Conservation (phyloP, 345 rosid species). For the Murraya koenigii region DNA sequence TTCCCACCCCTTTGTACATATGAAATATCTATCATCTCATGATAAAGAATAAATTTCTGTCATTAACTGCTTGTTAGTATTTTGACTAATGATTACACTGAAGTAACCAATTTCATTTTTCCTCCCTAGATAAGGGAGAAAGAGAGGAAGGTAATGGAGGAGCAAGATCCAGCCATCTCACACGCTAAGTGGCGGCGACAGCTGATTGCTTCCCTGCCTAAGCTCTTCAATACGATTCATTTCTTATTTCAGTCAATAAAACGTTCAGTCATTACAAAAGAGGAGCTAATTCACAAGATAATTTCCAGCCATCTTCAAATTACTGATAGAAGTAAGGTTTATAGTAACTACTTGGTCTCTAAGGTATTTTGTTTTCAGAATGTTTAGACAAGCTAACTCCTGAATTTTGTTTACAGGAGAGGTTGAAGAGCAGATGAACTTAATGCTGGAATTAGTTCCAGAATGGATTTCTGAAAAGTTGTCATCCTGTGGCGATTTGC, state of each 20-base stretch:
- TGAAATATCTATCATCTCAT: not conserved
- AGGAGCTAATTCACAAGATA: constrained; percentile 68
- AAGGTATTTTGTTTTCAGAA: not conserved
- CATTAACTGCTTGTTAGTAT: not conserved
- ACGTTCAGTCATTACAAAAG: constrained; percentile 69
- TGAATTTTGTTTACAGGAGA: constrained; percentile 47
- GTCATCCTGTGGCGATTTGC: constrained; percentile 60
- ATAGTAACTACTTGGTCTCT: not conserved
- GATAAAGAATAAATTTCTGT: not conserved
- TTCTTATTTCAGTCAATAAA: constrained; percentile 62
- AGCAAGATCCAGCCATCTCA: constrained; percentile 77
- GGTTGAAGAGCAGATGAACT: constrained; percentile 70
- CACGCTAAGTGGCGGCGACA: constrained; percentile 65
- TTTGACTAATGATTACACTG: not conserved
- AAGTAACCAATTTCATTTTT: constrained; percentile 4
- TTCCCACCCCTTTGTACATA: not conserved
- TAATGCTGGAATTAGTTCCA: constrained; percentile 75
- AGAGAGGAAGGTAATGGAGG: constrained; percentile 62
- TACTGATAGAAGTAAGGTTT: constrained; percentile 65
- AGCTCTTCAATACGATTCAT: constrained; percentile 68
- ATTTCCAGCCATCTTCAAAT: constrained; percentile 55
- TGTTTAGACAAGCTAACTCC: constrained; percentile 11
- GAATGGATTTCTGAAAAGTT: constrained; percentile 81
- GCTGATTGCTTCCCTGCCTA: constrained; percentile 71
- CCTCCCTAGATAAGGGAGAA: constrained; percentile 68